Conservation (phyloP, 1,139 yeast genomes). For the Debaryomyces sp. region DNA sequence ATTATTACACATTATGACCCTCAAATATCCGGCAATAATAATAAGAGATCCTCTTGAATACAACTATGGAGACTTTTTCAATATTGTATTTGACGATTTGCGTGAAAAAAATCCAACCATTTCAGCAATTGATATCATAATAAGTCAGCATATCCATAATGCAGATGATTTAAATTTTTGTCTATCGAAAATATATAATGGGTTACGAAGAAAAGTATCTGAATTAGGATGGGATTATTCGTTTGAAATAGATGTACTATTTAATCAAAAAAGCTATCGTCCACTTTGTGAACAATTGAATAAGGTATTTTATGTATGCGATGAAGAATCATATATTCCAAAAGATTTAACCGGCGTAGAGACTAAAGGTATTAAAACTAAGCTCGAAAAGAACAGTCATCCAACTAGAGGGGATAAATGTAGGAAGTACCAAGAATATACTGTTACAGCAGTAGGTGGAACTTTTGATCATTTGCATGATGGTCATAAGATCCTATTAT, state of each 20-base stretch:
- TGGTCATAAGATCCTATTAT: constrained; percentile 86
- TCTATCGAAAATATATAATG: constrained; percentile 30
- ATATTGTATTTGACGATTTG: constrained; percentile 15
- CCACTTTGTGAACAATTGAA: neutral
- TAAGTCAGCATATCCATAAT: constrained; percentile 20
- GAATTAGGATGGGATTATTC: constrained; percentile 25
- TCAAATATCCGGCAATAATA: constrained; percentile 22
- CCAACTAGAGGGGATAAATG: neutral
- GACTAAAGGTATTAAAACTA: neutral
- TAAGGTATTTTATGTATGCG: neutral
- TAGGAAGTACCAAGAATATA: neutral
- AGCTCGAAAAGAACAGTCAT: neutral
- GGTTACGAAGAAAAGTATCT: constrained; percentile 24
- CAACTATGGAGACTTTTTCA: constrained; percentile 28
- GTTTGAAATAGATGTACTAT: constrained; percentile 36
- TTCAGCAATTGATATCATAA: constrained; percentile 26
- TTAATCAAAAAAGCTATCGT: constrained; percentile 19
- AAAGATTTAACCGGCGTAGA: neutral
- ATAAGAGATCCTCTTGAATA: constrained; percentile 26
- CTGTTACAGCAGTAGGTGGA: constrained; percentile 75
- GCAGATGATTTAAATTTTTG: constrained; percentile 27
- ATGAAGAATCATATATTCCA: neutral
- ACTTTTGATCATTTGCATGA: constrained; percentile 97
- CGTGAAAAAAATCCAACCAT: neutral
- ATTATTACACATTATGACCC: constrained; percentile 4